Percentiles rank a stretch among this genome's conserved stretches.
Evolutionary conservation across 208 protist genomes (phyloP).

Genomic region (Herpetomonas samuelpessoai): DNA sequence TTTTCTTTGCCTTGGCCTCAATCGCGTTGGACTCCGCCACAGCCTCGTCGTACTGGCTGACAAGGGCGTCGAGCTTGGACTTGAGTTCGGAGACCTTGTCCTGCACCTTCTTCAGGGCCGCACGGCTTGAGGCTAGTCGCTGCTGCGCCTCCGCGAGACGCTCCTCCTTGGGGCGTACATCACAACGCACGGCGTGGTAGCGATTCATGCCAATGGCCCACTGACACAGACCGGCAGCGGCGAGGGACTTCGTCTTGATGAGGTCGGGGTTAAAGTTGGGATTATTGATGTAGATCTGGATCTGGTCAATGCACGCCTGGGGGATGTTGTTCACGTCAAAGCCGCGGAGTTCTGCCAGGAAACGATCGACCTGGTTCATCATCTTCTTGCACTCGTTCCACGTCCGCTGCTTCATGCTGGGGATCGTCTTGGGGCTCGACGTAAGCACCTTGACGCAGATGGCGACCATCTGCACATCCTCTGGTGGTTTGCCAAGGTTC

Average conservation of each 20-base stretch:
- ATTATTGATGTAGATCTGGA: conserved; percentile 93
- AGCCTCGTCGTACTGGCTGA: conserved; percentile 94
- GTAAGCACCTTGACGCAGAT: conserved; percentile 95
- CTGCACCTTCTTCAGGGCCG: conserved; percentile 93
- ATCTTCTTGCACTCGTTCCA: conserved; percentile 98
- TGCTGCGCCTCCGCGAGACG: conserved; percentile 91
- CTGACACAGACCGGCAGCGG: conserved; percentile 96
- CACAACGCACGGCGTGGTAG: conserved; percentile 95
- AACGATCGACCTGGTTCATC: conserved; percentile 96
- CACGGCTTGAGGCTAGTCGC: conserved; percentile 82
- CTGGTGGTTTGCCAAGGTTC: conserved; percentile 95
- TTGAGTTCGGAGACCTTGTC: conserved; percentile 95
- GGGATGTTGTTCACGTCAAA: conserved; percentile 97
- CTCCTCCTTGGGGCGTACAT: conserved; percentile 97
- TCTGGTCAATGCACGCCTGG: conserved; percentile 93
- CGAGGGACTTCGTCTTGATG: conserved; percentile 93
- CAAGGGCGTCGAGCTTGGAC: conserved; percentile 91
- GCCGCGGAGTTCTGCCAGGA: conserved; percentile 90
- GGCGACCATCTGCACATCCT: conserved; percentile 95
- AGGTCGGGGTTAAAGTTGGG: conserved; percentile 89
- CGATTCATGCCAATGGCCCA: conserved; percentile 97
- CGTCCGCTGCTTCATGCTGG: conserved; percentile 83
- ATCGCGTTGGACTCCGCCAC: conserved; percentile 92
- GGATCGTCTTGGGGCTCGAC: conserved; percentile 88
- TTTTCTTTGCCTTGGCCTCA: conserved; percentile 93